Conservation (phyloP, 2,329 filamentous ascomycete genomes). For the Aschersonia sp. region DNA sequence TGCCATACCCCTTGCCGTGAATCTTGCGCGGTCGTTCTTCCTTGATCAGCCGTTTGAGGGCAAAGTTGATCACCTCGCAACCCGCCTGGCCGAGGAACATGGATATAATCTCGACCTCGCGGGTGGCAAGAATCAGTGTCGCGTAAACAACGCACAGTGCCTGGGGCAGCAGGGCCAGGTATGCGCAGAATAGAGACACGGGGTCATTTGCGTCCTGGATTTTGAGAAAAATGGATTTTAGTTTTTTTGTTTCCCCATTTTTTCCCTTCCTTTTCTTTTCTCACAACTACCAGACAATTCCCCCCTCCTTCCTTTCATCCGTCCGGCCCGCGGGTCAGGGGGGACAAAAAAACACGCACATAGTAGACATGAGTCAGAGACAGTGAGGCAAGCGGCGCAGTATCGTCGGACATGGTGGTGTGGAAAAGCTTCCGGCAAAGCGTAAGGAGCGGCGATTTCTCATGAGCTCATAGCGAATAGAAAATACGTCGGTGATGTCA, state of each 20-base stretch:
- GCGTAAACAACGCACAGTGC: conserved; percentile 81
- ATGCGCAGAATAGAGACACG: conserved; percentile 78
- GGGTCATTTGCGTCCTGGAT: conserved; percentile 72
- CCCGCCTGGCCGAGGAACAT: conserved; percentile 86
- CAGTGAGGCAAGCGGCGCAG: conserved; percentile 66
- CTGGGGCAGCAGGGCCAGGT: conserved; percentile 87
- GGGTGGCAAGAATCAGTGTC: conserved; percentile 78
- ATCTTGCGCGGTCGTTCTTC: conserved; percentile 75
- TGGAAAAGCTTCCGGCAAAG: too few relatives aligned
- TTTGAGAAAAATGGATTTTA: background rate
- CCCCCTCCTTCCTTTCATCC: background rate
- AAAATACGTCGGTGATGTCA: background rate
- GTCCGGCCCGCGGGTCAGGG: background rate
- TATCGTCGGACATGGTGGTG: conserved; percentile 11
- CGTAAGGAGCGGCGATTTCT: too few relatives aligned
- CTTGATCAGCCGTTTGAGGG: conserved; percentile 78
- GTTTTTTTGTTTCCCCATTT: background rate
- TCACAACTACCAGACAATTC: too few relatives aligned
- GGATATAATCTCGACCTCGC: conserved; percentile 76
- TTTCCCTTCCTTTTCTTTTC: background rate
- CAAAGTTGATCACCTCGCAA: conserved; percentile 84
- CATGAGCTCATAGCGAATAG: conserved; percentile 1
- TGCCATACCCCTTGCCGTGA: conserved; percentile 91
- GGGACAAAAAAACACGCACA: conserved; percentile 37
- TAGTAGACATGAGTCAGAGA: conserved; percentile 95